phyloP scores from a whole-genome alignment of 768 basidiomycete genomes.

The Mycena alexandri region DNA sequence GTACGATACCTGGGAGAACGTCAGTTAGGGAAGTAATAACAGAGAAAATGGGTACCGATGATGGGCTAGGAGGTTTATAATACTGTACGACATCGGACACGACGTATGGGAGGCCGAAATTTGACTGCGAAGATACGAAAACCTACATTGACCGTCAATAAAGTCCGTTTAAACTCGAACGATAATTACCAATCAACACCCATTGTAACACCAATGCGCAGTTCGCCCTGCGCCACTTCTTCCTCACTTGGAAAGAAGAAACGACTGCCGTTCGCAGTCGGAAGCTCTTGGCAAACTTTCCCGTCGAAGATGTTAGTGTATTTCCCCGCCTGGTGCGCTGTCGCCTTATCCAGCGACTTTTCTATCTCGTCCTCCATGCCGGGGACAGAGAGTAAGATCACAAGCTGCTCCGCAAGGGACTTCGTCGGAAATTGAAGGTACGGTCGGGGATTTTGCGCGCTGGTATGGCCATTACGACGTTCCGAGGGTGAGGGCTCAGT shows the following conservation, averaged over 20 bases:
- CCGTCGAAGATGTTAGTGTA: constrained; percentile 41
- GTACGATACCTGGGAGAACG: constrained; percentile 39
- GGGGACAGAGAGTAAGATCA: neutral
- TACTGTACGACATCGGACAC: constrained; percentile 48
- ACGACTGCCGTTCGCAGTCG: constrained; percentile 38
- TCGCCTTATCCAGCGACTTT: neutral
- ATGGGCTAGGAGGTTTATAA: constrained; percentile 46
- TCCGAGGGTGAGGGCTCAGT: neutral
- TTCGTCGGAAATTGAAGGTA: constrained; percentile 24
- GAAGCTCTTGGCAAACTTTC: constrained; percentile 38
- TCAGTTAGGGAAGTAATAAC: neutral
- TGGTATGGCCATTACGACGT: neutral
- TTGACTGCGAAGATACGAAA: constrained; percentile 50
- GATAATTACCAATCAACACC: constrained; percentile 49
- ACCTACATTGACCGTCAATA: constrained; percentile 46
- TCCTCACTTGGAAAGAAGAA: constrained; percentile 44
- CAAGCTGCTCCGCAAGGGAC: constrained; percentile 15
- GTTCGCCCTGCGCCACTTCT: constrained; percentile 6
- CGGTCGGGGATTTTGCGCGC: neutral
- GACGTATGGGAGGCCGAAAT: constrained; percentile 52
- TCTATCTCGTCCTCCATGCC: constrained; percentile 7
- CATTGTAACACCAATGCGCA: constrained; percentile 42
- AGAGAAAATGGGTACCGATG: neutral
- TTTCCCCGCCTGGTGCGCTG: neutral
- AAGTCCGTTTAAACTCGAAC: neutral